phyloP scores from a whole-genome alignment of 2,329 filamentous ascomycete genomes.

The Stagonosporopsis vannaccii region DNA sequence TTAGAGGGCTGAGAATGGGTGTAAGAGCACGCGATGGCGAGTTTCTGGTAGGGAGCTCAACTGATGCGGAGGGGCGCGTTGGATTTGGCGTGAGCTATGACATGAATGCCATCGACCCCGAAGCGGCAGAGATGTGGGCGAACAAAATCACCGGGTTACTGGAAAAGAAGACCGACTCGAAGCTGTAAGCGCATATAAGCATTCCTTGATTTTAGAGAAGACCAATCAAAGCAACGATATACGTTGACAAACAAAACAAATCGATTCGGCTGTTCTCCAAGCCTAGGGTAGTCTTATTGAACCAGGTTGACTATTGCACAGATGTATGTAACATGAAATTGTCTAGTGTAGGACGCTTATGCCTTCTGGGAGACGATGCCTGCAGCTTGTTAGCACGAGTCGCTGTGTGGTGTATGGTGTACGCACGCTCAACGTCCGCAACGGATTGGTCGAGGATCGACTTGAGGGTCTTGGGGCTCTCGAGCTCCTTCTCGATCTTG shows the following conservation, averaged over 20 bases:
- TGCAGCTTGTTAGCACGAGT: slow-evolving; percentile 31
- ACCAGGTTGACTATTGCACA: slow-evolving; percentile 51
- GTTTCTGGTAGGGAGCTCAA: slow-evolving; percentile 54
- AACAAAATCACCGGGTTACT: slow-evolving; percentile 41
- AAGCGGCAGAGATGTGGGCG: slow-evolving; percentile 42
- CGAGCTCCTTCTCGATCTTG: slow-evolving; percentile 98
- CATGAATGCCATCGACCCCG: slow-evolving; percentile 45
- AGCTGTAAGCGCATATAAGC: not conserved
- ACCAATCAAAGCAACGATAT: not conserved
- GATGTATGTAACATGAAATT: slow-evolving; percentile 51
- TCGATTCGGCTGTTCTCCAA: slow-evolving; percentile 36
- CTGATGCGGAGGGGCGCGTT: slow-evolving; percentile 47
- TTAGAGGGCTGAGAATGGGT: slow-evolving; percentile 43
- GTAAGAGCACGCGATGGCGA: slow-evolving; percentile 56
- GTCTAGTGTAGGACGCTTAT: slow-evolving; percentile 42
- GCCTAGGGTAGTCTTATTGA: slow-evolving; percentile 44
- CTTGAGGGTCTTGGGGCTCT: slow-evolving; percentile 96
- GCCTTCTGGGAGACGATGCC: slow-evolving; percentile 51
- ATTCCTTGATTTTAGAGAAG: not conserved
- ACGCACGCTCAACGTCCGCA: slow-evolving; percentile 90
- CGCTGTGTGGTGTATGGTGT: slow-evolving; percentile 10
- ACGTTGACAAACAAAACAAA: slow-evolving; percentile 21
- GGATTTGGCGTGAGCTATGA: slow-evolving; percentile 54
- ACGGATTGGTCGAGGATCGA: slow-evolving; percentile 98
- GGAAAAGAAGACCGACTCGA: slow-evolving; percentile 26